phyloP scores from a whole-genome alignment of 768 basidiomycete genomes.

The Imleria badia region DNA sequence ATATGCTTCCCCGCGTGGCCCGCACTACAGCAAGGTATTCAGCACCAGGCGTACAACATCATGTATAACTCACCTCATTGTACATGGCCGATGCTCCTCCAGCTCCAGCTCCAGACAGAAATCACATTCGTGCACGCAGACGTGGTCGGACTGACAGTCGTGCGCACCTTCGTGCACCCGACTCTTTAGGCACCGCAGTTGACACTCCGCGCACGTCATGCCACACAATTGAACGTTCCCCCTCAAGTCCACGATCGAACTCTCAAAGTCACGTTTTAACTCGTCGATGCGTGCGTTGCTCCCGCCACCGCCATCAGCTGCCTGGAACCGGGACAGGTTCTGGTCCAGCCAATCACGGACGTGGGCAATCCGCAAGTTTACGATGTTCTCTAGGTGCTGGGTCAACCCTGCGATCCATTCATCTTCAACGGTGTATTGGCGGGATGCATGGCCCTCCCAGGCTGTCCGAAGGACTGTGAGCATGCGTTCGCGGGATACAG shows the following conservation, averaged over 20 bases:
- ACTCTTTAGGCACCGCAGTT: conserved; percentile 46
- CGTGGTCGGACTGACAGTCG: conserved; percentile 50
- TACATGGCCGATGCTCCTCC: conserved; percentile 37
- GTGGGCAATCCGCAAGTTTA: conserved; percentile 43
- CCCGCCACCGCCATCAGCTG: not conserved
- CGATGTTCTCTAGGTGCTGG: conserved; percentile 38
- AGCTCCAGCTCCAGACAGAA: conserved; percentile 36
- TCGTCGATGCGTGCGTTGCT: conserved; percentile 45
- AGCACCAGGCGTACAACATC: not conserved
- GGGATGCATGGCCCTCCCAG: conserved; percentile 19
- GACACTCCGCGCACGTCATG: conserved; percentile 46
- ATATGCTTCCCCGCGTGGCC: conserved; percentile 57
- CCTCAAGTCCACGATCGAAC: conserved; percentile 43
- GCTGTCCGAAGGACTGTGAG: conserved; percentile 13
- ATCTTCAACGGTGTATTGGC: conserved; percentile 22
- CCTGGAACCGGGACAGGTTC: conserved; percentile 49
- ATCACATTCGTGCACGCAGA: conserved; percentile 44
- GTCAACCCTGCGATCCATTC: conserved; percentile 42
- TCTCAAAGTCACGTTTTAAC: conserved; percentile 46
- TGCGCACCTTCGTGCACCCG: conserved; percentile 48
- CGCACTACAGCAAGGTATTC: conserved; percentile 38
- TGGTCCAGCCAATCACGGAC: conserved; percentile 51
- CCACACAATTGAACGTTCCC: conserved; percentile 50
- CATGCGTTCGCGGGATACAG: conserved; percentile 13
- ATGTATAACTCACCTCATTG: conserved; percentile 42